Conservation (phyloP, 108 stramenopile species). For the Cyclostephanos invisitatus region DNA sequence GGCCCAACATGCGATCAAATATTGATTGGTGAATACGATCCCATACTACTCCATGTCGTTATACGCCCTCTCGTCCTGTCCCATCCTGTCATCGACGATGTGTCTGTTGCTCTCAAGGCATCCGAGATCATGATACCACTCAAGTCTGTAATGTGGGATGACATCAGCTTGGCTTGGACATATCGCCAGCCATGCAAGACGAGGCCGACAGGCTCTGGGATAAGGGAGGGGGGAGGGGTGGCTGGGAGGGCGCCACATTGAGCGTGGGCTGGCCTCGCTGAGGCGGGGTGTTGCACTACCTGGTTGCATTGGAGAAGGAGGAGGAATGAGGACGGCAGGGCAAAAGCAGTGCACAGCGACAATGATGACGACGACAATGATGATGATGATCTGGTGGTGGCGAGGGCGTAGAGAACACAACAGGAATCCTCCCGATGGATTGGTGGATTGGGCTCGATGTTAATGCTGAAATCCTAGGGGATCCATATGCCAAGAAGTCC, state of each 20-base stretch:
- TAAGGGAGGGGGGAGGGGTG: constrained; percentile 19
- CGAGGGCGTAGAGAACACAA: constrained; percentile 1
- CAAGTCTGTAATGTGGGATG: constrained; percentile 87
- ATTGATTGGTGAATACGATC: constrained; percentile 21
- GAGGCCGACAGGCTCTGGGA: constrained; percentile 65
- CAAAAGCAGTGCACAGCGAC: too few species aligned
- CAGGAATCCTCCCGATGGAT: too few species aligned
- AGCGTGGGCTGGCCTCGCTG: constrained; percentile 73
- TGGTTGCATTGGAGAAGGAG: constrained; percentile 45
- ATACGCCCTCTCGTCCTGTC: too few species aligned
- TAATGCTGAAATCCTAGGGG: too few species aligned
- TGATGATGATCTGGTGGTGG: background rate
- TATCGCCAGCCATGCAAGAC: constrained; percentile 52
- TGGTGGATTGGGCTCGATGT: too few species aligned
- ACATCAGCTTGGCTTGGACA: constrained; percentile 89
- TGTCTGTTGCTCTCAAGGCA: constrained; percentile 41
- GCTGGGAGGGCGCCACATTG: constrained; percentile 64
- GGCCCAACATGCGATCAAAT: constrained; percentile 25
- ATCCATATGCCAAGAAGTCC: too few species aligned
- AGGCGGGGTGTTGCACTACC: constrained; percentile 82
- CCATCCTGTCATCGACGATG: background rate
- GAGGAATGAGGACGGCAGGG: too few species aligned
- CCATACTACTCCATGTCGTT: constrained; percentile 1
- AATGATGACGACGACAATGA: too few species aligned
- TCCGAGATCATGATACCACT: constrained; percentile 55